Evolutionary conservation across 371 early-diverging fungal species (phyloP).

Genomic region (Zancudomyces culisetae): DNA sequence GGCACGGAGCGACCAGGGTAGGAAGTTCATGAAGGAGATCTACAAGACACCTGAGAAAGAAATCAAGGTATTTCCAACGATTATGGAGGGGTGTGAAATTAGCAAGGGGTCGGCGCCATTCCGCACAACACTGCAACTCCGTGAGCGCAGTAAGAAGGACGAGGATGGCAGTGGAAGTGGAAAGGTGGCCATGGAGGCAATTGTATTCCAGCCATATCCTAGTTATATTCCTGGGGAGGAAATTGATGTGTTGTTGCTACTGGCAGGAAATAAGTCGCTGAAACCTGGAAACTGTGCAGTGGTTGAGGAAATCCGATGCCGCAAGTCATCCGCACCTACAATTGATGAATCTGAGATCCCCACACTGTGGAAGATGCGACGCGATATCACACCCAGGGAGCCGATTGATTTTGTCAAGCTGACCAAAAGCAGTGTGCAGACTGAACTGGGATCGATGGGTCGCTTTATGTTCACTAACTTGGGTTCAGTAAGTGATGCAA

Average conservation of each 20-base stretch:
- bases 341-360: constrained; percentile 26
- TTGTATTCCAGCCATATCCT: constrained; percentile 17
- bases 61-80: constrained; percentile 5
- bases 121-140: neutral
- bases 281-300: constrained; percentile 13
- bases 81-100: neutral
- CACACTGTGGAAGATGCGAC: constrained; percentile 17
- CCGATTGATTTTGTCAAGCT: constrained; percentile 17
- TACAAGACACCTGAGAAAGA: constrained; percentile 16
- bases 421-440: constrained; percentile 14
- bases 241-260: constrained; percentile 17
- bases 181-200: neutral
- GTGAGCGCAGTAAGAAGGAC: constrained; percentile 5
- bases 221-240: constrained; percentile 18
- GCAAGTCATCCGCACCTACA: constrained; percentile 23
- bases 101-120: neutral
- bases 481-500: neutral
- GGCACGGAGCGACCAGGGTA: constrained; percentile 9
- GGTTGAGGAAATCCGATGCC: constrained; percentile 18
- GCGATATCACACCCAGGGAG: constrained; percentile 9
- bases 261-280: constrained; percentile 15
- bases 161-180: constrained; percentile 7
- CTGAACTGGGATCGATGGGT: constrained; percentile 19
- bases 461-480: constrained; percentile 18
- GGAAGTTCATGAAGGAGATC: constrained; percentile 15